Evolutionary conservation across 176 grass and related monocot genomes (phyloP), one percentile per base, ranked within the genome.

Genomic region (Zoysia pacifica): DNA sequence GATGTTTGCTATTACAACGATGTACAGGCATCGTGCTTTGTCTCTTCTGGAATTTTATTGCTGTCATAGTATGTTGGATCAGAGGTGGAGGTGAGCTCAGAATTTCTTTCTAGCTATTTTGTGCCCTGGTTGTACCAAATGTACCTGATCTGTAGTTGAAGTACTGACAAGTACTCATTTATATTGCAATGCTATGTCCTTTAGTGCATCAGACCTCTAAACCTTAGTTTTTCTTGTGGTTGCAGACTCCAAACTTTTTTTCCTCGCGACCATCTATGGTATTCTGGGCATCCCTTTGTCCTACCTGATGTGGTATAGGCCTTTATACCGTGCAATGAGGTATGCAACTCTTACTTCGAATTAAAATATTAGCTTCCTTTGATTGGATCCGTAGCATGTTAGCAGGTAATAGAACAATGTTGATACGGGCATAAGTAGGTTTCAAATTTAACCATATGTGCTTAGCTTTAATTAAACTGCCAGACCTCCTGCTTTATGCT

Each of bases 291-390:
- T 89, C 48, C 94, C 94, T 80, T 49, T 97, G 68, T 93, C 94
- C 0, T 97, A 97, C 83, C 81, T 97, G 86, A 88, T 97, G 72
- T 97, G 94, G 94, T 97, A 97, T 71, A 86, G 94, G 51, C 94
- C 91, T 78, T 84, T 97, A 5, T 97, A 97, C 81, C 94, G 84
- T 58, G 93, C 93, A 67, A 93, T 97, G 94, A 97, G 94, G 94
- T 97, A 87, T 47, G 50, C 6, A 13, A 69, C 11, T 51, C 52
- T 36, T 9, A n/a, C 3, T 46, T 6, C 42, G 45, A 65, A 43
- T 71, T 53, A 16, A 65, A 28, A 4, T 65, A 58, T 66, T 53
- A 6, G 50, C n/a, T 36, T 83, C 1, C 2, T 73, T 3, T 77
- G 8, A 77, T 50, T 28, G 7, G 16, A 78, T 62, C 38, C 69